Conservation (phyloP, 2,329 filamentous ascomycete genomes). For the Ophiostoma populinum region DNA sequence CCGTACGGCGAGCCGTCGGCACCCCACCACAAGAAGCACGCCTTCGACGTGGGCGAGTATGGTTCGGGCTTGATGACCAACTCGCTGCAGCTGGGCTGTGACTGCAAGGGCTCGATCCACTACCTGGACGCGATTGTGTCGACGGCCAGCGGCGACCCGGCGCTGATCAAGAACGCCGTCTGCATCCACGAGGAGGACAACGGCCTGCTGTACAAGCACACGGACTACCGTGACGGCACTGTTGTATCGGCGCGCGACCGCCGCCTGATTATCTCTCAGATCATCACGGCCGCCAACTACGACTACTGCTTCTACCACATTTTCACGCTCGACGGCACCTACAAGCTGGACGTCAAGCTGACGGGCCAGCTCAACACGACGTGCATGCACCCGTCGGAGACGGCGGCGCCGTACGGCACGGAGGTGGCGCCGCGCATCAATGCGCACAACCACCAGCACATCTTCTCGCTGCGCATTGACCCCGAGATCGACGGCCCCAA, state of each 20-base stretch:
- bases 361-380: slow-evolving; percentile 91
- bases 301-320: slow-evolving; percentile 42
- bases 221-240: slow-evolving; percentile 81
- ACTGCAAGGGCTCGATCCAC: slow-evolving; percentile 81
- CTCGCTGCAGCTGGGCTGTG: slow-evolving; percentile 56
- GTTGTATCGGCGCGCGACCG: slow-evolving; percentile 71
- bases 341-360: slow-evolving; percentile 81
- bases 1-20: slow-evolving; percentile 72
- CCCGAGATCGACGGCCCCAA: slow-evolving; percentile 60
- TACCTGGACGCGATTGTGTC: slow-evolving; percentile 83
- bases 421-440: slow-evolving; percentile 85
- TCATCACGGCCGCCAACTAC: slow-evolving; percentile 93
- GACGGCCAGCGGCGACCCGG: slow-evolving; percentile 55
- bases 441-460: slow-evolving; percentile 88
- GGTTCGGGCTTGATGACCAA: slow-evolving; percentile 75
- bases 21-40: slow-evolving; percentile 66
- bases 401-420: slow-evolving; percentile 74
- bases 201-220: slow-evolving; percentile 87
- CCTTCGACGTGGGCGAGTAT: slow-evolving; percentile 58
- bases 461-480: slow-evolving; percentile 82
- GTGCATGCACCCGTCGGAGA: slow-evolving; percentile 60
- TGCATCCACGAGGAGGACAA: slow-evolving; percentile 91
- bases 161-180: slow-evolving; percentile 80
- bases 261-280: slow-evolving; percentile 74
- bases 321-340: slow-evolving; percentile 59